phyloP scores from a whole-genome alignment of 371 early-diverging fungal species.

The Coemansia sp. region DNA sequence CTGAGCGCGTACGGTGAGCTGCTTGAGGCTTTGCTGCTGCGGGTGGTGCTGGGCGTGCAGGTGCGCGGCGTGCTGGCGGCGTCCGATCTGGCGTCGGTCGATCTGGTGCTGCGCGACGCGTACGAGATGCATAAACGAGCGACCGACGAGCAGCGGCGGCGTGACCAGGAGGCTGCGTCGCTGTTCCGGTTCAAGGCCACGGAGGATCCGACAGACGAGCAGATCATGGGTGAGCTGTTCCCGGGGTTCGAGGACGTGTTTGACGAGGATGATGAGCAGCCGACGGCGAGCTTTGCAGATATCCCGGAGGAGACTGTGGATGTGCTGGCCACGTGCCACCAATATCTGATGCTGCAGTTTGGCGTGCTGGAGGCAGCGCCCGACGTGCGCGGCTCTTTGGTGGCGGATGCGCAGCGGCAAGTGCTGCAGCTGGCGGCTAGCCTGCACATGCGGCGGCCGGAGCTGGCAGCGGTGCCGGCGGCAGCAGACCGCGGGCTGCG shows the following conservation, averaged over 20 bases:
- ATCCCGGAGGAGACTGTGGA: slow-evolving; percentile 19
- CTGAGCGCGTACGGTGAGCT: slow-evolving; percentile 58
- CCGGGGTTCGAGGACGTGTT: slow-evolving; percentile 57
- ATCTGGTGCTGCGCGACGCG: slow-evolving; percentile 63
- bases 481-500: slow-evolving; percentile 12
- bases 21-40: slow-evolving; percentile 61
- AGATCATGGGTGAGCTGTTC: slow-evolving; percentile 71
- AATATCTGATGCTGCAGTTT: slow-evolving; percentile 43
- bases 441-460: slow-evolving; percentile 16
- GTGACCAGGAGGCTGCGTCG: slow-evolving; percentile 70
- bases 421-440: slow-evolving; percentile 23
- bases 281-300: slow-evolving; percentile 26
- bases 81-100: slow-evolving; percentile 58
- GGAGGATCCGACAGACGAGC: slow-evolving; percentile 74
- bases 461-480: slow-evolving; percentile 14
- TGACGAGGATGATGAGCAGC: slow-evolving; percentile 2
- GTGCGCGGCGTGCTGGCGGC: slow-evolving; percentile 57
- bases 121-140: slow-evolving; percentile 72
- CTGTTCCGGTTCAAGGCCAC: slow-evolving; percentile 73
- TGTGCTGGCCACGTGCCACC: slow-evolving; percentile 35
- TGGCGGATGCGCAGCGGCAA: slow-evolving; percentile 26
- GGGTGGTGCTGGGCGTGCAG: slow-evolving; percentile 56
- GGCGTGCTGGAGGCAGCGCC: slow-evolving; percentile 1
- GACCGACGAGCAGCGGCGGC: slow-evolving; percentile 64
- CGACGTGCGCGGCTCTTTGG: slow-evolving; percentile 12